Evolutionary conservation across 1,139 yeast species (phyloP).

Genomic region (Nadsonia commutata): DNA sequence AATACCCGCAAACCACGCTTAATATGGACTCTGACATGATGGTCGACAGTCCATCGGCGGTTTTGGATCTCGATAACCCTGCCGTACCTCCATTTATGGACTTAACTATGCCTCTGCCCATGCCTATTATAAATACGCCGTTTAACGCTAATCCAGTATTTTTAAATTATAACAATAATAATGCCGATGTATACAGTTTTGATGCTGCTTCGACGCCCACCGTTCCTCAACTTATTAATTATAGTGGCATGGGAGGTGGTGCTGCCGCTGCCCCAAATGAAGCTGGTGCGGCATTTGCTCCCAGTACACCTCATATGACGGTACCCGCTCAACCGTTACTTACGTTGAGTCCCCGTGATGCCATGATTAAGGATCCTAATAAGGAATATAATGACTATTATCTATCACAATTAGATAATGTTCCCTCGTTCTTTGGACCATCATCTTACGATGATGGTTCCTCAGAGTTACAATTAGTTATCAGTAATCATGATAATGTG

Average conservation of each 20-base stretch:
- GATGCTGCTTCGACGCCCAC: too few relatives aligned
- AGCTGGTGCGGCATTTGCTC: background rate
- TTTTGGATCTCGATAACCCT: background rate
- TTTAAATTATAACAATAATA: background rate
- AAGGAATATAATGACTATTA: slow-evolving; percentile 8
- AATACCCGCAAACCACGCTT: too few relatives aligned
- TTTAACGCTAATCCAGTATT: background rate
- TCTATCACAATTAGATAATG: slow-evolving; percentile 1
- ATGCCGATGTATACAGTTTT: background rate
- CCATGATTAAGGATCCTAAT: slow-evolving; percentile 12
- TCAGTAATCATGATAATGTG: background rate
- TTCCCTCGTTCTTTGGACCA: background rate
- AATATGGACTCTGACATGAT: background rate
- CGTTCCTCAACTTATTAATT: too few relatives aligned
- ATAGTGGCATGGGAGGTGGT: too few relatives aligned
- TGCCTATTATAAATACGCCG: background rate
- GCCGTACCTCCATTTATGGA: background rate
- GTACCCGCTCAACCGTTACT: background rate
- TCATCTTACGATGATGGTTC: background rate
- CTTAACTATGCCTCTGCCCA: background rate
- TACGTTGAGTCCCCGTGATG: slow-evolving; percentile 12
- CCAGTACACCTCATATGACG: background rate
- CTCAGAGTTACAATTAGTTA: background rate
- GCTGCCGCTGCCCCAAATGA: slow-evolving; percentile 1
- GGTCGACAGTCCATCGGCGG: background rate